Evolutionary conservation across 306 rosid genomes (phyloP).

Genomic region (Lathyrus oleraceus): DNA sequence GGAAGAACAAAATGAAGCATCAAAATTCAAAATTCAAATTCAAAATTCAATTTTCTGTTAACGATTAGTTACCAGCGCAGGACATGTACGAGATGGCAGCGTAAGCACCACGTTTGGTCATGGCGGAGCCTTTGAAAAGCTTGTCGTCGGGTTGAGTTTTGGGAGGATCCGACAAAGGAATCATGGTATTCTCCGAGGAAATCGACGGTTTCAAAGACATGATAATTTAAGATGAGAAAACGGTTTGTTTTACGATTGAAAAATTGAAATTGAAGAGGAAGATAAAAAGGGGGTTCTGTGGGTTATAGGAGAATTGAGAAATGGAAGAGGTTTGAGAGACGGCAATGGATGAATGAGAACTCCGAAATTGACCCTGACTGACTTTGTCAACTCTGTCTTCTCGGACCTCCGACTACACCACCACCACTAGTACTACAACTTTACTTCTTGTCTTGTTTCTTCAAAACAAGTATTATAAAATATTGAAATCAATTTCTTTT

Average conservation of each 20-base stretch:
- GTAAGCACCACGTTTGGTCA: slow-evolving; percentile 84
- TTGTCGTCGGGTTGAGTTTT: slow-evolving; percentile 53
- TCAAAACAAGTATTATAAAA: background rate
- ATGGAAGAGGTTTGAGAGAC: background rate
- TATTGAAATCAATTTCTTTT: no score
- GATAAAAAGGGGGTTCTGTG: background rate
- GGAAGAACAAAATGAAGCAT: background rate
- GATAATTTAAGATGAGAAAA: background rate
- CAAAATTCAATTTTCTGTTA: background rate
- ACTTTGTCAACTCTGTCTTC: background rate
- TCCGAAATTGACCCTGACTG: slow-evolving; percentile 6
- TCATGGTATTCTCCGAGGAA: slow-evolving; percentile 49
- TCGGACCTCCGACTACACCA: background rate
- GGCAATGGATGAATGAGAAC: background rate
- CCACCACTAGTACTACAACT: background rate
- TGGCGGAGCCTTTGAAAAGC: slow-evolving; percentile 81
- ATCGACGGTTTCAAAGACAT: slow-evolving; percentile 50
- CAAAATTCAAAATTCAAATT: background rate
- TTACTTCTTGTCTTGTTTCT: background rate
- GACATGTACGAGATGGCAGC: slow-evolving; percentile 92
- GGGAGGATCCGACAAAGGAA: slow-evolving; percentile 77
- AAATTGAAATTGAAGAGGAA: background rate
- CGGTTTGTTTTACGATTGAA: background rate
- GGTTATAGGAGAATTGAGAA: background rate
- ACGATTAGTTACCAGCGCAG: slow-evolving; percentile 61